A percentile compares a stretch with the other conserved stretches of the same genome.
Conservation (phyloP, 495 filamentous ascomycete genomes). For the Staphylotrichum longicolle region DNA sequence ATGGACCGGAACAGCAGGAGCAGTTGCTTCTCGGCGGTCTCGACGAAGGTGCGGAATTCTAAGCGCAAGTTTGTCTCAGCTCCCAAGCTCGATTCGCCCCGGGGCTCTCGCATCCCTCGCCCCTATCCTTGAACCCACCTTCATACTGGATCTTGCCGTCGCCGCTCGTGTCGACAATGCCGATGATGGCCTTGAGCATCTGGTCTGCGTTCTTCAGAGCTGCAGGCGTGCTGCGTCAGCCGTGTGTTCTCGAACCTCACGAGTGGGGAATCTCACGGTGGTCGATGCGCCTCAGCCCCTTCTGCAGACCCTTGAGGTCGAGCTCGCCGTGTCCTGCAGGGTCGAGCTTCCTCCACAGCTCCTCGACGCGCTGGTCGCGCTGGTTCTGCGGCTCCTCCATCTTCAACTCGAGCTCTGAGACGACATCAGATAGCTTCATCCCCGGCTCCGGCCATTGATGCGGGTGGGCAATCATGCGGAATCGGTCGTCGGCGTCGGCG, state of each 20-base stretch:
- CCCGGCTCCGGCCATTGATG: slow-evolving; percentile 37
- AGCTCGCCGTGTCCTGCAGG: slow-evolving; percentile 71
- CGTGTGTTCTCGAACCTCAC: too few relatives aligned
- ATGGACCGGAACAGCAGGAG: slow-evolving; percentile 80
- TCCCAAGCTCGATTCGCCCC: background rate
- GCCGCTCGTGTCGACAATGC: slow-evolving; percentile 76
- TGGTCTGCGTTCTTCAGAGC: slow-evolving; percentile 90
- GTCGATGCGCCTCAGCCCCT: slow-evolving; percentile 82
- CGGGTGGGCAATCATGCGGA: slow-evolving; percentile 5
- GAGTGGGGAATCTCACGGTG: slow-evolving; percentile 65
- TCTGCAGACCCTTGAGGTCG: slow-evolving; percentile 77
- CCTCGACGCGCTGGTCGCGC: slow-evolving; percentile 72
- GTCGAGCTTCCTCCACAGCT: slow-evolving; percentile 79
- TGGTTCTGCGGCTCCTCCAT: slow-evolving; percentile 65
- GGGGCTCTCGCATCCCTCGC: background rate
- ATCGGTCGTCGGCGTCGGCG: background rate
- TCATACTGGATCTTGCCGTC: slow-evolving; percentile 89
- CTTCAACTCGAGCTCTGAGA: slow-evolving; percentile 42
- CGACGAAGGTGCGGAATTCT: slow-evolving; percentile 90
- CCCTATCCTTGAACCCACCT: slow-evolving; percentile 49
- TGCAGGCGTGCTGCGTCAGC: slow-evolving; percentile 33
- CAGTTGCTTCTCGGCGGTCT: slow-evolving; percentile 78
- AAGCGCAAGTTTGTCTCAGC: slow-evolving; percentile 21
- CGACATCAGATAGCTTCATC: slow-evolving; percentile 47
- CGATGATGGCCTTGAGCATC: slow-evolving; percentile 76